Percentiles rank a stretch among this genome's conserved stretches.
phyloP scores from a whole-genome alignment of 805 yeast genomes.

The Candida arabinofermentans region DNA sequence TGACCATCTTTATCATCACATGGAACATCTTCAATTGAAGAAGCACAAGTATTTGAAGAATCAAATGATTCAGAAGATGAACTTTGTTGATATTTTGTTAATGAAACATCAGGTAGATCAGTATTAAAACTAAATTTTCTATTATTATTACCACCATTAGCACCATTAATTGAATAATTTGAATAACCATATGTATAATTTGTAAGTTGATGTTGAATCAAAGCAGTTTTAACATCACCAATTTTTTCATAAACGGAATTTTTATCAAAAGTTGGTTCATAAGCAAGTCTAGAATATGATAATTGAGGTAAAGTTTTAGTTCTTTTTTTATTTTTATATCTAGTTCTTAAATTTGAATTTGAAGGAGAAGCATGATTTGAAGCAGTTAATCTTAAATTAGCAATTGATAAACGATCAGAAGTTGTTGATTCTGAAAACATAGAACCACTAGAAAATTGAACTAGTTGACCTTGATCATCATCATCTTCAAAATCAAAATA shows the following conservation, averaged over 20 bases:
- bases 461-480: conserved; percentile 10
- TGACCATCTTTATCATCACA: conserved; percentile 75
- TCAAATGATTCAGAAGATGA: conserved; percentile 21
- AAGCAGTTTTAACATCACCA: conserved; percentile 38
- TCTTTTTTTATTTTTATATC: conserved; percentile 37
- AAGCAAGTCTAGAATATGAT: conserved; percentile 42
- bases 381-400: conserved; percentile 13
- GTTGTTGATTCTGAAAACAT: conserved; percentile 14
- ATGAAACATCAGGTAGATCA: conserved; percentile 7
- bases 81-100: neutral
- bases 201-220: conserved; percentile 24
- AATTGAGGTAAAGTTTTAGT: conserved; percentile 54
- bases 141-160: conserved; percentile 2
- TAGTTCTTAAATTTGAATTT: conserved; percentile 1
- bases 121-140: conserved; percentile 27
- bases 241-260: conserved; percentile 35
- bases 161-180: conserved; percentile 3
- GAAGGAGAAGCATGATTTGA: conserved; percentile 4
- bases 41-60: conserved; percentile 18
- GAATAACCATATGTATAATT: conserved; percentile 26
- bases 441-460: conserved; percentile 5
- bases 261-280: conserved; percentile 30
- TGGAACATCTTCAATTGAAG: conserved; percentile 24
- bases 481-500: conserved; percentile 9
- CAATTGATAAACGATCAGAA: conserved; percentile 15